Evolutionary conservation across 257 asterid genomes (phyloP), one percentile per base, ranked within the genome.

Genomic region (Lycium barbarum): DNA sequence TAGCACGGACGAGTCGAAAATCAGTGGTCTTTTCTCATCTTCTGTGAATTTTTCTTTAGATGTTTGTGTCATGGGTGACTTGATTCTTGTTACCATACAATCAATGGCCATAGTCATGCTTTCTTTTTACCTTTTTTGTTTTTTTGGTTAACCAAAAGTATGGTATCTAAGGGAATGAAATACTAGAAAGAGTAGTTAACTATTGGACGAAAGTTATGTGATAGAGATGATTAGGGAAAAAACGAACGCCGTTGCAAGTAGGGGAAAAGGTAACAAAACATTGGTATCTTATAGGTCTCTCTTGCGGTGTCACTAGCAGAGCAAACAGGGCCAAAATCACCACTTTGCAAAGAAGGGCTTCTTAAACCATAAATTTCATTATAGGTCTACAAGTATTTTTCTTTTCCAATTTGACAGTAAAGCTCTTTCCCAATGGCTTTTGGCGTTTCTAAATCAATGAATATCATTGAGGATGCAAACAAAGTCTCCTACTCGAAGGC

Each of bases 1-100:
- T 20, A 83, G 54, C 33, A 70, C 55, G 1, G 85, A 68, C 9
- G 85, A 55, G 11, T 83, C 85, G 40, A 83, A 83, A 83, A 68
- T 74, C 10, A 70, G 12, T 35, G 72, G 1, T 1, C 13, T 63
- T 63, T 82, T 33, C 7, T 22, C 45, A n/a, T 82, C 78, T 26
- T 26, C 33, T 26, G 33, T 26, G 33, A 26, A 26, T 26, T 26
- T 26, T 26, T 26, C 33, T 73, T 72, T 20, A 35, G 5, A 47
- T 73, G 59, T 73, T 73, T 73, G 61, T 43, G 26, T 43, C 17
- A 10, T 43, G 14, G 59, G 36, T 79, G 66, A 54, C 47, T 79
- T 54, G 12, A 7, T 33, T 54, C 49, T 53, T 55, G 68, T 26
- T 45, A 81, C 45, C 76, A 81, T 61, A 61, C 84, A 81, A 58